Base-by-base conservation (phyloP, 2,329 filamentous ascomycete species). In the Exserohilum rostratum region DNA sequence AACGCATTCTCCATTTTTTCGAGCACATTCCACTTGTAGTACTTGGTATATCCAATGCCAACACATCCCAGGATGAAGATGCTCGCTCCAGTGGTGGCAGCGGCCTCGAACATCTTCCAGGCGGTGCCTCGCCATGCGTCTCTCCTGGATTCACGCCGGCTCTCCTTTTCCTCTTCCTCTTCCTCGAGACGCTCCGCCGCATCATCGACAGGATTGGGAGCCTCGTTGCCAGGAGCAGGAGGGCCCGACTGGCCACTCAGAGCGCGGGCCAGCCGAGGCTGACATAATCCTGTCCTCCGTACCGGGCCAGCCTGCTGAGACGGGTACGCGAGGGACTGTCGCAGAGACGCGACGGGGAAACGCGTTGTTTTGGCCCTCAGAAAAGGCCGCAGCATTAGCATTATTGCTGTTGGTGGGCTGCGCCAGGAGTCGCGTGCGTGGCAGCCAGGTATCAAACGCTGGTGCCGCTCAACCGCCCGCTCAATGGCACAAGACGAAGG, bases 1-100 rank as follows among this genome's bases (percentile, higher is more conserved):
- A 99, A 99, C 20, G 95, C 95, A 65, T 90, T 89, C 62, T 90
- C 86, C 82, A 99, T 98, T 78, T 99, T 99, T 61, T 87, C 79
- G n/a, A 98, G 80, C 25, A 98, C 91, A 51, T 96, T 78, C 76
- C 88, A 83, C 78, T 99, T 99, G 84, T 99, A 98, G 71, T 82
- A 80, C 33, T 71, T 64, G 31, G 73, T 80, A 66, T 80, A 80
- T 35, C 73, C 78, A 66, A 80, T 81, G 25, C 79, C 78, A 31
- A 80, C 72, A 27, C 74, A 63, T 12, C 76, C 80, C 7, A 83
- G 70, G 42, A 83, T 76, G 40, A 77, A 72, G 49, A 83, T 78
- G 30, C 79, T 82, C 7, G 81, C 80, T 51, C 79, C 76, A 0
- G 80, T 83, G 13, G 80, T 83, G 46, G 78, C 69, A 6, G 80